Evolutionary conservation across 2,329 filamentous ascomycete species (phyloP).

Genomic region (Sordariomycetes sp.): DNA sequence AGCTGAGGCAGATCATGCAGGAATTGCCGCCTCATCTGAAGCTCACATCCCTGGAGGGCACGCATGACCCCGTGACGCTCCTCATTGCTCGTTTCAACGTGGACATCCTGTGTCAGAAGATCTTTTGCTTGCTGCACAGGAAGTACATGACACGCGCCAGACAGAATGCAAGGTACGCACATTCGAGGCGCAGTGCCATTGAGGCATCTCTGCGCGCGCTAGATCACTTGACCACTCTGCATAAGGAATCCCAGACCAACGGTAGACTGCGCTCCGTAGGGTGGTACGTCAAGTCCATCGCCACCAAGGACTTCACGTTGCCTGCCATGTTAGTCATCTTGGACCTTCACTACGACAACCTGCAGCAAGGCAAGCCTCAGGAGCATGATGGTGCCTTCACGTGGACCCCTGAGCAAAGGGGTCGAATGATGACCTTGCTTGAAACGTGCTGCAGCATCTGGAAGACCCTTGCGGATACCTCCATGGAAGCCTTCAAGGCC

Average conservation of each 20-base stretch:
- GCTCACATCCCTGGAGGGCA: slow-evolving; percentile 65
- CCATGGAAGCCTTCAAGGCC: slow-evolving; percentile 87
- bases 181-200: slow-evolving; percentile 75
- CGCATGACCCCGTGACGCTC: slow-evolving; percentile 71
- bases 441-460: slow-evolving; percentile 70
- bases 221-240: slow-evolving; percentile 64
- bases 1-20: slow-evolving; percentile 51
- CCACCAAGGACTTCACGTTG: slow-evolving; percentile 76
- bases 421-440: slow-evolving; percentile 68
- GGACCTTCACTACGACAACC: slow-evolving; percentile 66
- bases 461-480: slow-evolving; percentile 66
- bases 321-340: slow-evolving; percentile 78
- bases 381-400: slow-evolving; percentile 37
- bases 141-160: slow-evolving; percentile 75
- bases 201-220: slow-evolving; percentile 80
- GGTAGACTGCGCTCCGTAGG: slow-evolving; percentile 65
- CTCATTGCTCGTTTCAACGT: slow-evolving; percentile 80
- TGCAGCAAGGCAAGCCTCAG: slow-evolving; percentile 24
- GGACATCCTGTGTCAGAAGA: slow-evolving; percentile 80
- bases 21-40: slow-evolving; percentile 73
- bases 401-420: slow-evolving; percentile 51
- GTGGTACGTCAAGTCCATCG: slow-evolving; percentile 72
- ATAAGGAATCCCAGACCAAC: slow-evolving; percentile 62
- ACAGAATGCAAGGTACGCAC: slow-evolving; percentile 71
- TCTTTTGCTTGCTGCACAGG: slow-evolving; percentile 79